phyloP scores from a whole-genome alignment of 257 asterid species.

The Gentiana dahurica region DNA sequence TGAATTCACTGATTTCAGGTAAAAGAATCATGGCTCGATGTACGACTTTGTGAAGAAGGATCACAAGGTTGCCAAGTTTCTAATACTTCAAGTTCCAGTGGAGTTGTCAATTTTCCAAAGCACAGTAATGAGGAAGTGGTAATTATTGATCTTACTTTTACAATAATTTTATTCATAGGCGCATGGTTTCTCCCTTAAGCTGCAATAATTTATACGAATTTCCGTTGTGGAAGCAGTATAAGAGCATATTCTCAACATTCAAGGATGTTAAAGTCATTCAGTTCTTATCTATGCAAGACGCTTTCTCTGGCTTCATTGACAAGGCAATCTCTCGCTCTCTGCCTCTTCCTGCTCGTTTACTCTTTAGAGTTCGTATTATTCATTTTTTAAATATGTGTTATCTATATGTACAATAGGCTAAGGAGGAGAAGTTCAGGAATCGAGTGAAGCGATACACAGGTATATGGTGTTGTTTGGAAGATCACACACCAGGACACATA shows the following conservation, averaged over 20 bases:
- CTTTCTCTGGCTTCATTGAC: constrained; percentile 76
- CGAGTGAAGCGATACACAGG: constrained; percentile 83
- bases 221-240: constrained; percentile 42
- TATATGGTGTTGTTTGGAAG: constrained; percentile 83
- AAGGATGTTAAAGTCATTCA: constrained; percentile 80
- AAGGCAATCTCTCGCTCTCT: constrained; percentile 41
- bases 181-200: background rate
- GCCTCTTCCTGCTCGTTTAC: background rate
- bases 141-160: constrained; percentile 14
- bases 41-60: constrained; percentile 82
- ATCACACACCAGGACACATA: constrained; percentile 74
- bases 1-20: constrained; percentile 41
- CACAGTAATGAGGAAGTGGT: constrained; percentile 74
- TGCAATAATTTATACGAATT: constrained; percentile 1
- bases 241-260: constrained; percentile 58
- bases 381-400: background rate
- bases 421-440: constrained; percentile 67
- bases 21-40: constrained; percentile 88
- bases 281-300: constrained; percentile 88
- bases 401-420: constrained; percentile 29
- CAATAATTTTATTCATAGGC: background rate
- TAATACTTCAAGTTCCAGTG: constrained; percentile 40
- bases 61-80: constrained; percentile 65
- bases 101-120: constrained; percentile 71
- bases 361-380: background rate